Conservation (phyloP, 495 filamentous ascomycete genomes). For the Neurospora pannonica region DNA sequence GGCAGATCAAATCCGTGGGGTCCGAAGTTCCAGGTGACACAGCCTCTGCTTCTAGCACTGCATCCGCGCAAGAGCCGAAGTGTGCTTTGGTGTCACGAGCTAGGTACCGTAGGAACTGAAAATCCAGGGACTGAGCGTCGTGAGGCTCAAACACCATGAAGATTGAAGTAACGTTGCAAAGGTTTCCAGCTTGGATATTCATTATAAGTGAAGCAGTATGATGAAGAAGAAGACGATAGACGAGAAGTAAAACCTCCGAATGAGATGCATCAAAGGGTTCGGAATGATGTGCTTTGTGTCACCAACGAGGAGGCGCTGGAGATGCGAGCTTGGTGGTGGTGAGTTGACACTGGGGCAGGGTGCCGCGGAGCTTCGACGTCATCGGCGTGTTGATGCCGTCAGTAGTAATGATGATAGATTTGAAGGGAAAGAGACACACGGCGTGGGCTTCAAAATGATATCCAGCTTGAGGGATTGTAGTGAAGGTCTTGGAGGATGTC, state of each 20-base stretch:
- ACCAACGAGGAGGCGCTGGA: neutral
- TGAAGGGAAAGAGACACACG: neutral
- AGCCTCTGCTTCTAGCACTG: rapidly evolving
- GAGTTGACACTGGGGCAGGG: neutral
- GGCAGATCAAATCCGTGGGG: neutral
- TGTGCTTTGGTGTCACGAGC: neutral
- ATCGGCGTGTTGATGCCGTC: neutral
- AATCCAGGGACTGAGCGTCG: neutral
- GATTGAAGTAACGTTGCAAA: neutral
- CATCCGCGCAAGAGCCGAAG: neutral
- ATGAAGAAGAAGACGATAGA: neutral
- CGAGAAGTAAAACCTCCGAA: neutral
- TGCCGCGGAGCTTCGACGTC: neutral
- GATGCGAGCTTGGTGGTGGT: neutral
- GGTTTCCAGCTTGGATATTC: neutral
- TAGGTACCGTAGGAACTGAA: neutral
- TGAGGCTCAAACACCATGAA: neutral
- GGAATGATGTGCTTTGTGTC: neutral
- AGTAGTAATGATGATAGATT: neutral
- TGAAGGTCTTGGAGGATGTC: neutral
- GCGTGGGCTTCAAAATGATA: neutral
- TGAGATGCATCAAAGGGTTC: neutral
- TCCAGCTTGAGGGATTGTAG: neutral
- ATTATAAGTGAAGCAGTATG: neutral
- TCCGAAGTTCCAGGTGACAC: neutral